These are phyloP conservation scores for Cercospora sp. DNA, from an alignment of 2,329 filamentous ascomycete genomes.

Conservation along the genomic window DNA sequence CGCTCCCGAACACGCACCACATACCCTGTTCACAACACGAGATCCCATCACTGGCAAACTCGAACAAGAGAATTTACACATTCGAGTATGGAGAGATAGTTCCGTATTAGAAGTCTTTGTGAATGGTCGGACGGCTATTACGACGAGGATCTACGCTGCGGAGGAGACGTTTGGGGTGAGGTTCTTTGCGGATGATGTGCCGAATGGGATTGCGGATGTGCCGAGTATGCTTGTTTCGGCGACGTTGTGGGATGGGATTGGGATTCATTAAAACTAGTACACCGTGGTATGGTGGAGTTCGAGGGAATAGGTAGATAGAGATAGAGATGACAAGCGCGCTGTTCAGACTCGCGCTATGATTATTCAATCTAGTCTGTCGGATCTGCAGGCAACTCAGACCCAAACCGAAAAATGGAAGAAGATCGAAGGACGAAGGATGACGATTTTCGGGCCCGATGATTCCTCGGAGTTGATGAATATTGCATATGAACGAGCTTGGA, in stretches of 20 bases:
- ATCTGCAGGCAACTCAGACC: no score
- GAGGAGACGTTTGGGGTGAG: slow-evolving; percentile 31
- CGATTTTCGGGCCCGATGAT: background rate
- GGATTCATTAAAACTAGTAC: slow-evolving; percentile 2
- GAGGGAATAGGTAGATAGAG: background rate
- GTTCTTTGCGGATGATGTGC: slow-evolving; percentile 31
- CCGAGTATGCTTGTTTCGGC: slow-evolving; percentile 23
- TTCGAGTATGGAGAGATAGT: slow-evolving; percentile 47
- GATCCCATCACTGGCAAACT: slow-evolving; percentile 14
- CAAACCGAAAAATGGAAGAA: no score
- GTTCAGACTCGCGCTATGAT: background rate
- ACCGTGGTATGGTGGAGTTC: background rate
- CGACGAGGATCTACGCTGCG: slow-evolving; percentile 39
- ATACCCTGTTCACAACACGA: slow-evolving; percentile 49
- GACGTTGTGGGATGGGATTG: slow-evolving; percentile 32
- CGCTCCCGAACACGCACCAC: slow-evolving; percentile 41
- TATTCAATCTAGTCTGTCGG: no score
- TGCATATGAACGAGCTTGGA: background rate
- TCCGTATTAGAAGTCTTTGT: slow-evolving; percentile 51
- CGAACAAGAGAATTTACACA: slow-evolving; percentile 38
- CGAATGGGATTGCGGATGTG: slow-evolving; percentile 13
- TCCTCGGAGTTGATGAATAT: background rate
- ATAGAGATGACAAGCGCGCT: background rate
- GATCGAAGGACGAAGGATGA: background rate
- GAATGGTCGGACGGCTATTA: slow-evolving; percentile 47